These are phyloP conservation scores for Saksenaea vasiformis DNA, from an alignment of 371 early-diverging fungal genomes.

Conservation along the genomic window DNA sequence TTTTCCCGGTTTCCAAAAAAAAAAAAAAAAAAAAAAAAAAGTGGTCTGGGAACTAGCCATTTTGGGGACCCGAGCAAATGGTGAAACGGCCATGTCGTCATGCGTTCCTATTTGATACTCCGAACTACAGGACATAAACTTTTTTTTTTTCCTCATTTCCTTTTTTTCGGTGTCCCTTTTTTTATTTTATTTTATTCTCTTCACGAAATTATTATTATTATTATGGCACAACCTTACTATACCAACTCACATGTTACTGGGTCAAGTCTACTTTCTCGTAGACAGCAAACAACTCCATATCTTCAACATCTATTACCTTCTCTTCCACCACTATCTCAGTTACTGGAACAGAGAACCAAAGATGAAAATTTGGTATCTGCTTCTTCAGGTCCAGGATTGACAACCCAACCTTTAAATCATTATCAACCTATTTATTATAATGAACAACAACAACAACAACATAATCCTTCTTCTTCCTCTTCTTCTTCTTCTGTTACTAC, in stretches of 20 bases:
- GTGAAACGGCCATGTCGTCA: slow-evolving; percentile 4
- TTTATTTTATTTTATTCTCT: background rate
- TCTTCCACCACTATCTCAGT: slow-evolving; percentile 35
- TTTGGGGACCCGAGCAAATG: background rate
- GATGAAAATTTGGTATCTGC: background rate
- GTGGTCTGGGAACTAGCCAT: background rate
- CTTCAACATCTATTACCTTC: slow-evolving; percentile 36
- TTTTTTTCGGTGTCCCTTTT: background rate
- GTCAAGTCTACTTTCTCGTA: slow-evolving; percentile 30
- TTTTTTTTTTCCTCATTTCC: background rate
- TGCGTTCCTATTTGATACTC: background rate
- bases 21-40: background rate
- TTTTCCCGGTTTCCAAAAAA: background rate
- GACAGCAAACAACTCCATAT: slow-evolving; percentile 36
- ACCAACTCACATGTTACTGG: background rate
- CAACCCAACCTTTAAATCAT: background rate
- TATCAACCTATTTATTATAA: background rate
- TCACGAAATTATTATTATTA: background rate
- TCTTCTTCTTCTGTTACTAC: background rate
- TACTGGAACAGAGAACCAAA: slow-evolving; percentile 14
- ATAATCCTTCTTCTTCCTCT: too few relatives aligned
- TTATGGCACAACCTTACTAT: slow-evolving; percentile 3
- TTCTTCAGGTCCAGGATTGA: slow-evolving; percentile 1
- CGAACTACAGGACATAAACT: background rate
- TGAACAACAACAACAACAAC: slow-evolving; percentile 8